phyloP scores from a whole-genome alignment of 768 basidiomycete genomes.

The Leucocoprinus sp. region DNA sequence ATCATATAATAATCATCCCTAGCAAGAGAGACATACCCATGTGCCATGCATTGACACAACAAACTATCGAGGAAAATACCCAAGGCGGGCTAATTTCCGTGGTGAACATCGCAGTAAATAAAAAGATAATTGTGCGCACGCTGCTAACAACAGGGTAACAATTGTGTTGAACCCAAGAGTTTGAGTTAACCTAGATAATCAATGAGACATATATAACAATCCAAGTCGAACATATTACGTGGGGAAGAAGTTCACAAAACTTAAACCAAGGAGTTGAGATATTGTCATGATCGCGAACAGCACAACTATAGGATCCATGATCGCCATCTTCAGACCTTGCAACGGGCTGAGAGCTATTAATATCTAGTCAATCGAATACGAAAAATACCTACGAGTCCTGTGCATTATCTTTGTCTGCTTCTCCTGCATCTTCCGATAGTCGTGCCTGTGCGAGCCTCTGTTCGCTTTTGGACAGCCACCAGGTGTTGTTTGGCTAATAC shows the following conservation, averaged over 20 bases:
- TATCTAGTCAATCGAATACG: neutral
- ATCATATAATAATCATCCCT: no score
- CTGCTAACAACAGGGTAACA: slow-evolving; percentile 48
- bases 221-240: slow-evolving; percentile 24
- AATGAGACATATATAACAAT: neutral
- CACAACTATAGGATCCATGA: slow-evolving; percentile 45
- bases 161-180: slow-evolving; percentile 58
- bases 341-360: slow-evolving; percentile 28
- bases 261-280: slow-evolving; percentile 44
- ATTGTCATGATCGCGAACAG: slow-evolving; percentile 47
- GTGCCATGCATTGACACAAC: slow-evolving; percentile 46
- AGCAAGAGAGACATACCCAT: slow-evolving; percentile 22
- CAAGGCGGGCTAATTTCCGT: slow-evolving; percentile 44
- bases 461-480: slow-evolving; percentile 44
- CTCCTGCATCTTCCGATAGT: slow-evolving; percentile 60
- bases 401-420: slow-evolving; percentile 53
- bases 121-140: slow-evolving; percentile 32
- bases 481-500: slow-evolving; percentile 49
- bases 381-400: slow-evolving; percentile 44
- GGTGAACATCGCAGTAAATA: neutral
- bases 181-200: slow-evolving; percentile 35
- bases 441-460: slow-evolving; percentile 55
- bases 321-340: slow-evolving; percentile 44
- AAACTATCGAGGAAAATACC: slow-evolving; percentile 45
- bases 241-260: slow-evolving; percentile 56